Percentiles rank a stretch among this genome's conserved stretches.
Conservation (phyloP, 1,284 basidiomycete species). For the Schizophyllum amplum region DNA sequence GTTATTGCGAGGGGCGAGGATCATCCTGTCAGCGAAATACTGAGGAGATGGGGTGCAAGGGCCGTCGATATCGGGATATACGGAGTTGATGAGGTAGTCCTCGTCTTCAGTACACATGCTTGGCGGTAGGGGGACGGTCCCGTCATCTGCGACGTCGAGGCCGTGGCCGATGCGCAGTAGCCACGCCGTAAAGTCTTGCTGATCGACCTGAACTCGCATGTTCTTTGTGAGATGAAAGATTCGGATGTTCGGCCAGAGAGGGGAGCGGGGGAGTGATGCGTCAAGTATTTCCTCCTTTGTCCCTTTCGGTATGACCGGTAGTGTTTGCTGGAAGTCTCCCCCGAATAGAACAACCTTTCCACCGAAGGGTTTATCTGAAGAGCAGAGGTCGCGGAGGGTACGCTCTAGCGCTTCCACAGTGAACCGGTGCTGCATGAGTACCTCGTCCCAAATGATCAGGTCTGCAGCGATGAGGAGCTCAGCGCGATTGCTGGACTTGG, state of each 20-base stretch:
- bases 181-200: conserved; percentile 22
- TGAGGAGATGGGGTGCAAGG: conserved; percentile 7
- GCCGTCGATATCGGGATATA: conserved; percentile 20
- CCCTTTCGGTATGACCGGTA: conserved; percentile 29
- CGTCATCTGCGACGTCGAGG: conserved; percentile 6
- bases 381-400: conserved; percentile 22
- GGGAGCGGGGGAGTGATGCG: conserved; percentile 19
- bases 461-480: conserved; percentile 18
- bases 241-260: conserved; percentile 19
- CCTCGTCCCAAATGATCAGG: conserved; percentile 33
- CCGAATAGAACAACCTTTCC: conserved; percentile 33
- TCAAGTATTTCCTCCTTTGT: conserved; percentile 20
- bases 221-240: conserved; percentile 20
- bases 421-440: conserved; percentile 24
- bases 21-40: conserved; percentile 23
- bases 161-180: conserved; percentile 25
- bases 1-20: conserved; percentile 24
- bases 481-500: conserved; percentile 18
- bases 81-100: conserved; percentile 16
- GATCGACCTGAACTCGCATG: conserved; percentile 18
- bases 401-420: conserved; percentile 25
- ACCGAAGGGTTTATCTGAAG: conserved; percentile 26
- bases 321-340: conserved; percentile 34
- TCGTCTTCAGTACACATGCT: conserved; percentile 11
- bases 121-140: conserved; percentile 13